These are phyloP conservation scores for Balakata baccata DNA, from an alignment of 345 rosid genomes.

Conservation along the genomic window DNA sequence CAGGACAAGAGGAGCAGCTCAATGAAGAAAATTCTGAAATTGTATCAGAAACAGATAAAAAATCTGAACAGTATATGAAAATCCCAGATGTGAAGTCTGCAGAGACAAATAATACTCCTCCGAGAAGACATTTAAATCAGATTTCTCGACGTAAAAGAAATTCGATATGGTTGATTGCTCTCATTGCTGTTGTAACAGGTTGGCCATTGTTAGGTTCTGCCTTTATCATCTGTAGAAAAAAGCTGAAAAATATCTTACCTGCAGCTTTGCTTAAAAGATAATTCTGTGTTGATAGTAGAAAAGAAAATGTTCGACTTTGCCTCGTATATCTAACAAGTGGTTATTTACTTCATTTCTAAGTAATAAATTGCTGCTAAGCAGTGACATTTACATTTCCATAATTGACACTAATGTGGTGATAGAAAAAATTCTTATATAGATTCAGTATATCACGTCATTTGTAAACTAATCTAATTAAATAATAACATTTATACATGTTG, in stretches of 20 bases:
- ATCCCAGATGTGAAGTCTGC: conserved; percentile 23
- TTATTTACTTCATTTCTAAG: not conserved
- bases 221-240: conserved; percentile 45
- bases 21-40: conserved; percentile 23
- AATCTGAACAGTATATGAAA: conserved; percentile 21
- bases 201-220: conserved; percentile 63
- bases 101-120: conserved; percentile 24
- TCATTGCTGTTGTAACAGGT: conserved; percentile 52
- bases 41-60: conserved; percentile 13
- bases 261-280: conserved; percentile 24
- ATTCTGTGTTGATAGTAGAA: not conserved
- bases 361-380: not conserved
- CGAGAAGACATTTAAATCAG: conserved; percentile 40
- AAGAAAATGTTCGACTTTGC: too few species aligned
- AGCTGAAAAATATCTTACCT: conserved; percentile 26
- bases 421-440: too few species aligned
- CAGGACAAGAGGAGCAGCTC: conserved; percentile 23
- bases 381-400: not conserved
- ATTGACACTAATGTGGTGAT: too few species aligned
- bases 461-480: too few species aligned
- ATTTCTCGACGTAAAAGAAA: conserved; percentile 35
- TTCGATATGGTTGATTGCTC: conserved; percentile 56
- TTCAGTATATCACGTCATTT: too few species aligned
- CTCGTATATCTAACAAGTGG: not conserved
- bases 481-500: too few species aligned